Conservation (phyloP, 768 basidiomycete species). For the Daedalea quercina region DNA sequence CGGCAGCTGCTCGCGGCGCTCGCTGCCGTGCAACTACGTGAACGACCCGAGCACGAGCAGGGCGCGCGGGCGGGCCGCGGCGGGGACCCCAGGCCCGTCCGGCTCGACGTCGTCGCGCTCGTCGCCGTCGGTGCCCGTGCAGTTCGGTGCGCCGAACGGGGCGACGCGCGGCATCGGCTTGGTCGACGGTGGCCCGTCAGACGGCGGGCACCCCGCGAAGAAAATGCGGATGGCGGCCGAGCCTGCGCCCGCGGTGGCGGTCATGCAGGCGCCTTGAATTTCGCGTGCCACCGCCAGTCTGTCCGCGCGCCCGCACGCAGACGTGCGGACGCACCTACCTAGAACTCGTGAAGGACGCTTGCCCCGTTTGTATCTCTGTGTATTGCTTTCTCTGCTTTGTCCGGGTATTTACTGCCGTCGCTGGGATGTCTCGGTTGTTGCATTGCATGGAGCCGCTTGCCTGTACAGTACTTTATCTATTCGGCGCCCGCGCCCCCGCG, state of each 20-base stretch:
- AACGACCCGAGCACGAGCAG: conserved; percentile 43
- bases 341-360: not conserved
- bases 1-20: conserved; percentile 73
- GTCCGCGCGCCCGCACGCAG: no score
- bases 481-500: no score
- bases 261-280: conserved; percentile 51
- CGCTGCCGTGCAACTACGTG: conserved; percentile 74
- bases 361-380: not conserved
- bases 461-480: not conserved
- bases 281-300: not conserved
- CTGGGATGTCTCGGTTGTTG: not conserved
- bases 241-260: conserved; percentile 12
- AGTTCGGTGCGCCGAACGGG: conserved; percentile 15
- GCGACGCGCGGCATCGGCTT: conserved; percentile 11
- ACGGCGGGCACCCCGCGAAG: conserved; percentile 60
- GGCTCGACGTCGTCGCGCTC: conserved; percentile 18
- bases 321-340: not conserved
- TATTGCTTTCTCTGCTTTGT: conserved; percentile 7
- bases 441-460: not conserved
- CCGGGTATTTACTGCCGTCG: conserved; percentile 7
- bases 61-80: conserved; percentile 13
- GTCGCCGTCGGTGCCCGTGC: conserved; percentile 16
- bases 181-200: conserved; percentile 32
- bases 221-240: conserved; percentile 65
- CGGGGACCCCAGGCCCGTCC: conserved; percentile 16